Conservation (phyloP, 176 grass and related monocot species). For the Saccharum spontaneum region DNA sequence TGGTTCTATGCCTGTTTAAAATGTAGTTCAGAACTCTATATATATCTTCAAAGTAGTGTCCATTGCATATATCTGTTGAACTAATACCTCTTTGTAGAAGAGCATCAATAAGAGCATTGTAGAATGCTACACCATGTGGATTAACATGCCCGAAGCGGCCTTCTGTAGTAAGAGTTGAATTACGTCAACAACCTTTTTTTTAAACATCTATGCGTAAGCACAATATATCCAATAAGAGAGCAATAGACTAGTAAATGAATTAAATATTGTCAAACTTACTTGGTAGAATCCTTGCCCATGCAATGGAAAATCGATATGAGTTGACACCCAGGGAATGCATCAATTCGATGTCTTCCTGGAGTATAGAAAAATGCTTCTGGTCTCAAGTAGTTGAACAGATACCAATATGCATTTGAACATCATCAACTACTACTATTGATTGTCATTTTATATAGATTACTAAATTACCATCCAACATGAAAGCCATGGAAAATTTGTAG, state of each 20-base stretch:
- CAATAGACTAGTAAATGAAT: background rate
- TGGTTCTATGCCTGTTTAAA: conserved; percentile 54
- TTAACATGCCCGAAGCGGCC: conserved; percentile 46
- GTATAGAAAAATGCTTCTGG: background rate
- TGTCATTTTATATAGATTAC: background rate
- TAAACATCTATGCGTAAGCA: background rate
- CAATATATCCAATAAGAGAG: background rate
- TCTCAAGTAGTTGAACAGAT: background rate
- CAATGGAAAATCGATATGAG: conserved; percentile 67
- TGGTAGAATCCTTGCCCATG: conserved; percentile 72
- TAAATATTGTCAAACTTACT: conserved; percentile 24
- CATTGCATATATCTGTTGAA: background rate
- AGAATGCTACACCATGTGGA: conserved; percentile 54
- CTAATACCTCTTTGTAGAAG: conserved; percentile 38
- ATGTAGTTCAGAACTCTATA: background rate
- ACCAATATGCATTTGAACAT: background rate
- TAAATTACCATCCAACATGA: background rate
- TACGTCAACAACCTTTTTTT: background rate
- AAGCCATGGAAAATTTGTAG: background rate
- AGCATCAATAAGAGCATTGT: conserved; percentile 46
- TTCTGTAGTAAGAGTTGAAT: conserved; percentile 19
- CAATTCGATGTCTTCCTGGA: conserved; percentile 56
- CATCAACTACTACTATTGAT: background rate
- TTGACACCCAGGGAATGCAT: conserved; percentile 58
- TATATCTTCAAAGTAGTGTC: background rate